These are phyloP conservation scores for Emergomyces orientalis DNA, from an alignment of 2,329 filamentous ascomycete genomes.

Conservation along the genomic window DNA sequence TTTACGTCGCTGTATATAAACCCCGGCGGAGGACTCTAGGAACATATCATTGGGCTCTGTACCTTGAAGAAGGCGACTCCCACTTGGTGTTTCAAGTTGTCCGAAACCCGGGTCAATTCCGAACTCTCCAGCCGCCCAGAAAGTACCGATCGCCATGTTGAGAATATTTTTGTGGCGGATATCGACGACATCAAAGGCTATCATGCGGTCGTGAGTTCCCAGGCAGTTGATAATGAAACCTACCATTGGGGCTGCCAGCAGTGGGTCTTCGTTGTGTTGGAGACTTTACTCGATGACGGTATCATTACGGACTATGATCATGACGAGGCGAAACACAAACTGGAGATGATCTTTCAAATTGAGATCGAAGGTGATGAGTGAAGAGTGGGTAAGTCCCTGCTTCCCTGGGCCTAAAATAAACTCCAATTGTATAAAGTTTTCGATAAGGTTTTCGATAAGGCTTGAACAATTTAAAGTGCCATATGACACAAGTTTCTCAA, in stretches of 20 bases:
- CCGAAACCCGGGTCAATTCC: no score
- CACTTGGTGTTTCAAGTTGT: no score
- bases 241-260: not conserved
- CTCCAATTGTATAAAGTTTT: not conserved
- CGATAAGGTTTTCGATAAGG: not conserved
- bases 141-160: not conserved
- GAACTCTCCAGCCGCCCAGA: not conserved
- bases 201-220: not conserved
- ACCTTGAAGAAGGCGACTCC: no score
- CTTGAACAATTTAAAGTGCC: no score
- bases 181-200: not conserved
- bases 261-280: constrained; percentile 3
- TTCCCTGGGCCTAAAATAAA: no score
- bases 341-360: not conserved
- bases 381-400: not conserved
- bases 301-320: constrained; percentile 4
- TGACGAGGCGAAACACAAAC: constrained; percentile 1
- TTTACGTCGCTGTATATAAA: no score
- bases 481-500: not conserved
- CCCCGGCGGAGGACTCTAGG: no score
- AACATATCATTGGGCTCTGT: no score
- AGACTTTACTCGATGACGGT: not conserved
- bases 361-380: not conserved
- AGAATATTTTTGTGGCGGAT: not conserved
- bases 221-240: not conserved